These are phyloP conservation scores for Postia placenta DNA, from an alignment of 768 basidiomycete species.

Conservation along the genomic window DNA sequence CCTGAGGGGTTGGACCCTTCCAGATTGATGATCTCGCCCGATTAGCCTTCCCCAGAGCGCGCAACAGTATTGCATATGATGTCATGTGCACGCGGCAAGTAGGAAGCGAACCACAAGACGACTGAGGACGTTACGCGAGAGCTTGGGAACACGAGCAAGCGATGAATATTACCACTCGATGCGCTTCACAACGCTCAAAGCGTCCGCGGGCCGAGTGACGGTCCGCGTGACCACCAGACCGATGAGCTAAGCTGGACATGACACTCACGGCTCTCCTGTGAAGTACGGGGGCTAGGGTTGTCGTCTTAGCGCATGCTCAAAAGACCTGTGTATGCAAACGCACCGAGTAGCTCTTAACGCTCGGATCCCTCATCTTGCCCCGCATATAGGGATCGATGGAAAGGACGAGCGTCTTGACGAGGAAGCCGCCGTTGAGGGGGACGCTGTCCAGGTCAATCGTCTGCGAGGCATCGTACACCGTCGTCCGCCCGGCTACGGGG, in stretches of 20 bases:
- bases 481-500: slow-evolving; percentile 25
- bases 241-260: not conserved
- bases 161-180: not conserved
- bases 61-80: not conserved
- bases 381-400: slow-evolving; percentile 19
- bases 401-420: slow-evolving; percentile 22
- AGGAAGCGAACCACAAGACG: not conserved
- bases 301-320: slow-evolving; percentile 3
- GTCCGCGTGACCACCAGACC: not conserved
- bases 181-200: not conserved
- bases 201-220: not conserved
- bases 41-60: no score
- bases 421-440: slow-evolving; percentile 22
- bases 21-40: no score
- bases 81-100: not conserved
- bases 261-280: slow-evolving; percentile 23
- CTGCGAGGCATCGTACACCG: slow-evolving; percentile 19
- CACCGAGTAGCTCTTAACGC: slow-evolving; percentile 13
- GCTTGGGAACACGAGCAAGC: not conserved
- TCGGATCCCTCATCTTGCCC: slow-evolving; percentile 12
- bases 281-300: slow-evolving; percentile 13
- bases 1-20: no score
- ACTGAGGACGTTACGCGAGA: not conserved
- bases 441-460: slow-evolving; percentile 23
- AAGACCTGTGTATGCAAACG: not conserved